phyloP scores from a whole-genome alignment of 2,329 filamentous ascomycete species.

The Drechmeria coniospora region DNA sequence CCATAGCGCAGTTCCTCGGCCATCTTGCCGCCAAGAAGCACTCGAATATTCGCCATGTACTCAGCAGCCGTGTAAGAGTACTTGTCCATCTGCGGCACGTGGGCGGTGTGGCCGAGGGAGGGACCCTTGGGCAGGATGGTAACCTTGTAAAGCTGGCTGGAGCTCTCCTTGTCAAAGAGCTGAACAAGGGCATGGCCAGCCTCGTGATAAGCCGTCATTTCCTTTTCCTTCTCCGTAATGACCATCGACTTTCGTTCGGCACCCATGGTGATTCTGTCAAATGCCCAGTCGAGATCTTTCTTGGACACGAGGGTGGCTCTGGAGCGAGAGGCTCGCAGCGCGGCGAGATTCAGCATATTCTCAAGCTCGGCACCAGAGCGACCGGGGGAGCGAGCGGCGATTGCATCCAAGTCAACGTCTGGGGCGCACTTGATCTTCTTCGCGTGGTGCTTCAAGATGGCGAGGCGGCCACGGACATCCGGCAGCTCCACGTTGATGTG shows the following conservation, averaged over 20 bases:
- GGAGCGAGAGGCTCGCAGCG: slow-evolving; percentile 81
- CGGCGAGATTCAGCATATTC: slow-evolving; percentile 92
- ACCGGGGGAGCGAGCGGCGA: slow-evolving; percentile 78
- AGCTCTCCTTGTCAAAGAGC: slow-evolving; percentile 58
- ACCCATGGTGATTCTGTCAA: slow-evolving; percentile 96
- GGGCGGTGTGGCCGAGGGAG: slow-evolving; percentile 73
- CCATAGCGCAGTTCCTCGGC: slow-evolving; percentile 88
- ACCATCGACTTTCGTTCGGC: slow-evolving; percentile 81
- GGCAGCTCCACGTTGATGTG: slow-evolving; percentile 80
- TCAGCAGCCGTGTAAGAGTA: slow-evolving; percentile 79
- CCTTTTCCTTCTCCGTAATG: slow-evolving; percentile 84
- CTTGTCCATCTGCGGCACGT: slow-evolving; percentile 82
- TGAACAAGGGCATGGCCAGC: slow-evolving; percentile 87
- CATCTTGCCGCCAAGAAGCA: slow-evolving; percentile 73
- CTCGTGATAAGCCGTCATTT: slow-evolving; percentile 92
- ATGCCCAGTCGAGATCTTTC: slow-evolving; percentile 87
- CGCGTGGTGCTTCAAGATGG: slow-evolving; percentile 86
- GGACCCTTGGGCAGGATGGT: slow-evolving; percentile 88
- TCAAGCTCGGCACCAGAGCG: slow-evolving; percentile 93
- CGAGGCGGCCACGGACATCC: slow-evolving; percentile 82
- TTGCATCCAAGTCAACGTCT: slow-evolving; percentile 68
- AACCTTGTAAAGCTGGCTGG: slow-evolving; percentile 81
- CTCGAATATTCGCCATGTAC: slow-evolving; percentile 65
- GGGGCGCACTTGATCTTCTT: slow-evolving; percentile 71
- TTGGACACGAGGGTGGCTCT: slow-evolving; percentile 63